Percentiles rank a stretch among this genome's conserved stretches.
Evolutionary conservation across 2,329 filamentous ascomycete genomes (phyloP).

Genomic region (Monosporascus sp.): DNA sequence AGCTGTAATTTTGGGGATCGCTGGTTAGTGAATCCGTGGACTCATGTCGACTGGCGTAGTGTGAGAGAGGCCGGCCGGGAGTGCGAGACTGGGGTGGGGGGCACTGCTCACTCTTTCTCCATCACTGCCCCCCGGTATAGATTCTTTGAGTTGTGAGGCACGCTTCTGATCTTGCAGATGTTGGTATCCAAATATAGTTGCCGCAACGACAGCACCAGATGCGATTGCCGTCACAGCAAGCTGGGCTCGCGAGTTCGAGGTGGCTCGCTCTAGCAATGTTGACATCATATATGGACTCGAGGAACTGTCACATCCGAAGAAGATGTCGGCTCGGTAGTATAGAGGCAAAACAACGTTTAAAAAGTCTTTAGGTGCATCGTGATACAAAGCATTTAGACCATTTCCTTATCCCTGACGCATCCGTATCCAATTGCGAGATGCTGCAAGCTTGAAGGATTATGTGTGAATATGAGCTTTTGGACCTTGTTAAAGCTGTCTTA

Average conservation of each 20-base stretch:
- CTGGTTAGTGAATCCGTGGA: slow-evolving; percentile 14
- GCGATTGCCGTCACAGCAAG: slow-evolving; percentile 66
- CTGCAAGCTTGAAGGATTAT: neutral
- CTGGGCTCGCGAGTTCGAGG: slow-evolving; percentile 49
- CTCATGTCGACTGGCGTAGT: neutral
- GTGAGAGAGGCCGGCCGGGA: neutral
- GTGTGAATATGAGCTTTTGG: neutral
- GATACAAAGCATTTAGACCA: neutral
- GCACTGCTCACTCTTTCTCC: slow-evolving; percentile 31
- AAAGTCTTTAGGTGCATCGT: neutral
- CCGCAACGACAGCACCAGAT: slow-evolving; percentile 56
- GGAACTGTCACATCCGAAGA: neutral
- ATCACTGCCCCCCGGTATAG: slow-evolving; percentile 43
- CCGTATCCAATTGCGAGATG: neutral
- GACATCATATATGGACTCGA: slow-evolving; percentile 14
- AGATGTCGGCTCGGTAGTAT: too few species aligned
- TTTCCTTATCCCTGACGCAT: neutral
- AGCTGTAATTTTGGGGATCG: slow-evolving; percentile 37
- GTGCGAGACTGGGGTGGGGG: neutral
- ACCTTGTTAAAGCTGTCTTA: neutral
- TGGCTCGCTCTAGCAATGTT: slow-evolving; percentile 38
- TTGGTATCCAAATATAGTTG: slow-evolving; percentile 59
- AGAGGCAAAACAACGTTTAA: too few species aligned
- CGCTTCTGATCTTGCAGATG: slow-evolving; percentile 50
- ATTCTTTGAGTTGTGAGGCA: slow-evolving; percentile 53